Evolutionary conservation across 805 yeast genomes (phyloP).

Genomic region (Kuraishia molischiana): DNA sequence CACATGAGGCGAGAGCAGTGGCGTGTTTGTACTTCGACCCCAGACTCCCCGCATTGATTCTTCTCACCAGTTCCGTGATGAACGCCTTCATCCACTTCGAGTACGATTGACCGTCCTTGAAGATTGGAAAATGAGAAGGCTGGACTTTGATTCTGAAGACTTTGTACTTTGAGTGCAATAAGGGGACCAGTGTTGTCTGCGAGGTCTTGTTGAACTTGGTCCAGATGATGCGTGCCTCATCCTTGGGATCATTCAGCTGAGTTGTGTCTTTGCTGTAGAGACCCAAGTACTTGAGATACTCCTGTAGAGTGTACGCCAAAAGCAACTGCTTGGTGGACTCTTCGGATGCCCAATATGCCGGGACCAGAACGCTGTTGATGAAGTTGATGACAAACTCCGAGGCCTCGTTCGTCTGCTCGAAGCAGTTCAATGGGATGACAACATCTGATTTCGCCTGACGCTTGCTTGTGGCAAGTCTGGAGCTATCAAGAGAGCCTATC

Average conservation of each 20-base stretch:
- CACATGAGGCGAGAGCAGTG: constrained; percentile 12
- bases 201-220: constrained; percentile 52
- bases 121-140: constrained; percentile 53
- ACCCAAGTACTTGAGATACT: constrained; percentile 57
- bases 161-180: constrained; percentile 60
- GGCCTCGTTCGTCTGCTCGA: constrained; percentile 54
- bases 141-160: constrained; percentile 38
- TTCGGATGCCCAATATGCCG: constrained; percentile 81
- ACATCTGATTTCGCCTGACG: constrained; percentile 22
- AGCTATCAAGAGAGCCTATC: constrained; percentile 69
- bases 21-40: constrained; percentile 10
- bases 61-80: constrained; percentile 54
- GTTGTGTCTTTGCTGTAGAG: constrained; percentile 17
- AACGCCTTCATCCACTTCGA: constrained; percentile 66
- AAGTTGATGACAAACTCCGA: constrained; percentile 53
- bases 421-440: constrained; percentile 49
- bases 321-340: constrained; percentile 79
- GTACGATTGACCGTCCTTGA: constrained; percentile 41
- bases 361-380: constrained; percentile 62
- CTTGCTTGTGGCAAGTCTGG: constrained; percentile 33
- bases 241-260: constrained; percentile 10
- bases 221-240: constrained; percentile 39
- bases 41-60: constrained; percentile 19
- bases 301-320: constrained; percentile 85
- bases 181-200: constrained; percentile 65